Base-by-base conservation (phyloP, 1,139 yeast species). In the Scheffersomyces parashehatae region DNA sequence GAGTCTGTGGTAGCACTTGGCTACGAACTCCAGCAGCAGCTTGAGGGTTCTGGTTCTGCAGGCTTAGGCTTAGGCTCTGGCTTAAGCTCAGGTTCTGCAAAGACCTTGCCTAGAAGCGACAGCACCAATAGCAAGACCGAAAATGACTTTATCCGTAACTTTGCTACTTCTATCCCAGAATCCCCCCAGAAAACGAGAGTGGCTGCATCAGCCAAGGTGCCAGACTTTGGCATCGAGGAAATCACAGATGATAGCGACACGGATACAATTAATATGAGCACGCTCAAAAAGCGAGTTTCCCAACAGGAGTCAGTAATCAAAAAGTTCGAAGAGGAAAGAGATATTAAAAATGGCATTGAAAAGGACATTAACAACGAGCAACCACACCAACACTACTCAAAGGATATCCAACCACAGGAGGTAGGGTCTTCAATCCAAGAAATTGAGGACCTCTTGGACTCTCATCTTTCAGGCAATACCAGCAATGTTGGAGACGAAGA, bases 171-270 rank as follows among this genome's bases (percentile, higher is more conserved):
- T 3, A 39, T 51, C 16, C 53, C 52, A 3, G 43, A 44, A 29
- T 41, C 49, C 6, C 45, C 43, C 2, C 42, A 43, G 37, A 20
- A 20, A 20, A 20, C 26, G 26, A 20, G 26, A 20, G 20, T 31
- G 6, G 35, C 24, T 5, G 31, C 45, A 34, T 8, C 43, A 39
- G 44, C 44, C 5, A 35, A 29, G 2, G 54, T 64, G 4, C 68
- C 67, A 3, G 75, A 70, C 45, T 68, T 64, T 52, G 75, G 75
- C 5, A 70, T 70, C 38, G 76, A 70, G 49, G 75, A 70, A 51
- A 64, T 65, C 3, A 52, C 55, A 0, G 70, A 63, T 38, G 70
- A 64, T 38, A 61, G 68, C 44, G 72, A 68, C 34, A 55, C 30
- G 3, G 54, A 52, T 13, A 44, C 44, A 12, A 30, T 44, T 28